A percentile compares a stretch with the other conserved stretches of the same genome.
Conservation (phyloP, 192 early-diverging fungal genomes). For the Rhizophlyctis rosea region DNA sequence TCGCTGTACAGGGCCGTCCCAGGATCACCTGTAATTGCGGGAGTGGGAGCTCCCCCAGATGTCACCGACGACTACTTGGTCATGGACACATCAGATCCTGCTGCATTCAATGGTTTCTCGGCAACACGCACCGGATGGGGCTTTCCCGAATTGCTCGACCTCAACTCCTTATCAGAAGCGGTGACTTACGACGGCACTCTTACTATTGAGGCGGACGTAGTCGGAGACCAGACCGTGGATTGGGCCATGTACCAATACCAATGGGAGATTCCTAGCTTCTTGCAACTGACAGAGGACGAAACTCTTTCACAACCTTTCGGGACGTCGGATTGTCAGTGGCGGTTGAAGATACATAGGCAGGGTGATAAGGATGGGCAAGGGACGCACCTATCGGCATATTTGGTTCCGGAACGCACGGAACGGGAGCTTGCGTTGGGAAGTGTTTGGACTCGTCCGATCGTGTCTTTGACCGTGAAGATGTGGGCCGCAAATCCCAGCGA, state of each 20-base stretch:
- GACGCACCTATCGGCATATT: constrained; percentile 28
- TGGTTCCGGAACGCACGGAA: constrained; percentile 24
- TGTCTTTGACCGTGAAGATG: constrained; percentile 39
- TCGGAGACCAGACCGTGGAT: constrained; percentile 21
- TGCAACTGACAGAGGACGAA: constrained; percentile 8
- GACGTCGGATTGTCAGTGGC: constrained; percentile 32
- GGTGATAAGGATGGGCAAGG: constrained; percentile 16
- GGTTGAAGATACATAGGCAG: constrained; percentile 15
- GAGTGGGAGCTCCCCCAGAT: too few species aligned
- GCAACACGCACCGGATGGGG: constrained; percentile 42
- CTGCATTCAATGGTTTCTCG: constrained; percentile 38
- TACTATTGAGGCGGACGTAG: constrained; percentile 33
- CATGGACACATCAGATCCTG: constrained; percentile 21
- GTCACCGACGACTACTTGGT: constrained; percentile 28
- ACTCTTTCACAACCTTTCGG: constrained; percentile 33
- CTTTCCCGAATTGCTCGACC: constrained; percentile 33
- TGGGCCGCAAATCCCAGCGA: background rate
- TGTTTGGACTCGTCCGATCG: constrained; percentile 34
- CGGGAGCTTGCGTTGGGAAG: constrained; percentile 19
- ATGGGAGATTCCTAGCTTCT: constrained; percentile 30
- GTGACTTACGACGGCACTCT: constrained; percentile 28
- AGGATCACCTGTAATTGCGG: constrained; percentile 16
- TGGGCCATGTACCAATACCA: constrained; percentile 31
- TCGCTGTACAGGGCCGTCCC: constrained; percentile 14
- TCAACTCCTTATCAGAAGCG: constrained; percentile 26